Percentiles rank a stretch among this genome's conserved stretches.
Conservation (phyloP, 164 flowering plant species). For the Vitis labrusca region DNA sequence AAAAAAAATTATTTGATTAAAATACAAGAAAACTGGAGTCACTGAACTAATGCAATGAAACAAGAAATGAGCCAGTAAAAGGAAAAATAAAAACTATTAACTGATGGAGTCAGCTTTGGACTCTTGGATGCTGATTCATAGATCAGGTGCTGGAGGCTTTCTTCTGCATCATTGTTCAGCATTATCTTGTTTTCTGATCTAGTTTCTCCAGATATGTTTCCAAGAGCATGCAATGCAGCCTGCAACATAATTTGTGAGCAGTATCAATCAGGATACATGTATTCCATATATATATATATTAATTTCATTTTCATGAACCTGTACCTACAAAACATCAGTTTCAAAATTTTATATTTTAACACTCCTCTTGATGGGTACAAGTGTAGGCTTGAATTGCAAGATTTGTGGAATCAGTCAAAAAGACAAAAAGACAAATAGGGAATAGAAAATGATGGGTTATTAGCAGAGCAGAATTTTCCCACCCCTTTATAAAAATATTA, state of each 20-base stretch:
- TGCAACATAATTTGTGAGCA: constrained; percentile 24
- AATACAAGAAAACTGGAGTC: background rate
- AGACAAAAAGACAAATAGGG: no score
- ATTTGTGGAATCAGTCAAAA: no score
- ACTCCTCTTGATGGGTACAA: no score
- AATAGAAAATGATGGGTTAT: no score
- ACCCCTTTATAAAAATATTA: no score
- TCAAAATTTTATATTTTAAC: no score
- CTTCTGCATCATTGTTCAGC: constrained; percentile 60
- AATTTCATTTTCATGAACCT: no score
- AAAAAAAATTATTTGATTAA: background rate
- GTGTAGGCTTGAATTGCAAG: no score
- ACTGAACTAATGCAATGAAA: constrained; percentile 2
- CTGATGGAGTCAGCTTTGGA: constrained; percentile 85
- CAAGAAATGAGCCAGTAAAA: background rate
- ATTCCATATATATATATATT: no score
- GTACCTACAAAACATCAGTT: no score
- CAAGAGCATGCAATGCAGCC: constrained; percentile 96
- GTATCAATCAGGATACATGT: background rate
- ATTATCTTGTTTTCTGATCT: constrained; percentile 40
- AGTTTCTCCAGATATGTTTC: constrained; percentile 68
- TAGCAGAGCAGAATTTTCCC: no score
- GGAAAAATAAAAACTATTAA: constrained; percentile 29
- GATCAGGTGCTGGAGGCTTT: constrained; percentile 57
- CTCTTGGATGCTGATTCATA: constrained; percentile 70